Evolutionary conservation across 768 basidiomycete species (phyloP).

Genomic region (Boletus pseudo-olivaceus): DNA sequence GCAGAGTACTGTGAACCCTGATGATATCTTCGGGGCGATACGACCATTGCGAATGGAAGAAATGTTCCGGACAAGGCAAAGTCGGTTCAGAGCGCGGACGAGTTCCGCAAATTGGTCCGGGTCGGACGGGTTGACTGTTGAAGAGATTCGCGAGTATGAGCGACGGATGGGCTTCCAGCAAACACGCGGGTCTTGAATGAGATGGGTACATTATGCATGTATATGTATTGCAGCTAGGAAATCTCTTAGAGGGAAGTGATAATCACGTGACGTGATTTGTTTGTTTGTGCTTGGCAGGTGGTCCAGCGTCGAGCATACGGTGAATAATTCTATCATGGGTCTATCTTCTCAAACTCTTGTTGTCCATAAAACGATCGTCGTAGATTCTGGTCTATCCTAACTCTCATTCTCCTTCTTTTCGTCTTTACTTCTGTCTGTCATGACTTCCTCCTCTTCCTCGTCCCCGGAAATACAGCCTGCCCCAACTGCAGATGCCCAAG

Average conservation of each 20-base stretch:
- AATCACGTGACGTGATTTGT: constrained; percentile 20
- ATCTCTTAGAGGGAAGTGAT: not conserved
- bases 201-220: constrained; percentile 10
- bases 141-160: constrained; percentile 86
- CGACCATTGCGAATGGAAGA: constrained; percentile 89
- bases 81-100: constrained; percentile 82
- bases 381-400: constrained; percentile 24
- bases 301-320: constrained; percentile 14
- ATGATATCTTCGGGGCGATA: constrained; percentile 90
- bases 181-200: constrained; percentile 17
- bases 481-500: constrained; percentile 36
- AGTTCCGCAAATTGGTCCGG: constrained; percentile 97
- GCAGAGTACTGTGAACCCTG: constrained; percentile 86
- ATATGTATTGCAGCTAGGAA: not conserved
- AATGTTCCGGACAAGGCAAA: constrained; percentile 76
- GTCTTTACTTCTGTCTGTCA: constrained; percentile 33
- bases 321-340: constrained; percentile 23
- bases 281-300: constrained; percentile 23
- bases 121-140: constrained; percentile 78
- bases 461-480: constrained; percentile 67
- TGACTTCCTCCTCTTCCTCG: constrained; percentile 77
- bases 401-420: constrained; percentile 32
- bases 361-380: constrained; percentile 34
- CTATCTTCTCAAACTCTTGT: constrained; percentile 25
- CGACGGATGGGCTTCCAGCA: constrained; percentile 81